Base-by-base conservation (phyloP, 1,139 yeast species). In the Kodamaea ohmeri region DNA sequence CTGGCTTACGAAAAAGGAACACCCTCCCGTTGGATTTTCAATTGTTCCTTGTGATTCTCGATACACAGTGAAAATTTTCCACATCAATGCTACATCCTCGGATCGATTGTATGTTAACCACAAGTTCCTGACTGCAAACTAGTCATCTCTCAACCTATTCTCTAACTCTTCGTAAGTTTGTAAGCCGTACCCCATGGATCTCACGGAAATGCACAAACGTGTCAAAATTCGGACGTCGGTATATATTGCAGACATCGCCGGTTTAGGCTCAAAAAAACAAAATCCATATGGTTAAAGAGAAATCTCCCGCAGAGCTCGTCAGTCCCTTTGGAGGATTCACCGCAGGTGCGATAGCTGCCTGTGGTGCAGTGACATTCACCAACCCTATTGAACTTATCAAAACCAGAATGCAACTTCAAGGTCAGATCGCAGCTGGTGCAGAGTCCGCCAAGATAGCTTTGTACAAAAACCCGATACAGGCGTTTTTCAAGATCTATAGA, bases 341-440 rank as follows among this genome's bases (percentile, higher is more conserved):
- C 4, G 97, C 97, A 11, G 98, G 97, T 4, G 96, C 96, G 5
- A 49, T 88, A 8, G 98, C 98, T 1, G 97, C 97, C 3, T 90
- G 97, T 66, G 95, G 95, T 38, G 97, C 98, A 0, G 98, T 92
- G 26, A 92, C 97, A 0, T 84, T 90, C 60, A 90, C 97, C 8
- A 92, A 92, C 56, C 98, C 98, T 6, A 84, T 92, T 43, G 98
- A 92, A 58, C 71, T 92, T 48, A 88, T 90, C 54, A 92, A 92
- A 65, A 92, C 95, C 3, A 73, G 97, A 62, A 86, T 92, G 95
- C 98, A 92, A 61, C 70, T 92, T 30, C 97, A 92, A 63, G 98
- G 98, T 40, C 97, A 92, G 61, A 70, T 92, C 37, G 59, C 63
- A 25, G 54, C 53, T 20, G 61, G 69, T 30, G 76, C 70, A 1